A percentile compares a stretch with the other conserved stretches of the same genome.
Evolutionary conservation across 2,329 filamentous ascomycete species (phyloP).

Genomic region (Daldinia eschscholtzii): DNA sequence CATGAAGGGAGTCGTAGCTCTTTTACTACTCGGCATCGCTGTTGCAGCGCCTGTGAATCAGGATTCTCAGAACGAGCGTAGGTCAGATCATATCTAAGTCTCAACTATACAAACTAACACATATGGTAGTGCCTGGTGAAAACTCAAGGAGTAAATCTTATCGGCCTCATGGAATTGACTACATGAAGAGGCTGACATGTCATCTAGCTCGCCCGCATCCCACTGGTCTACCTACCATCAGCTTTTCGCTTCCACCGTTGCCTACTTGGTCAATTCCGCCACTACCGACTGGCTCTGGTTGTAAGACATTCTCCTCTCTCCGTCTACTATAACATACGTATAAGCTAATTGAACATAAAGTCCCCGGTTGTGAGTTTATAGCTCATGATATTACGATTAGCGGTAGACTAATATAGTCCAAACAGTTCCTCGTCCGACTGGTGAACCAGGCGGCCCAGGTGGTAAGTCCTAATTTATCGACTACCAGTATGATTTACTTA

Average conservation of each 20-base stretch:
- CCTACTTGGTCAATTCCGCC: constrained; percentile 17
- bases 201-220: constrained; percentile 24
- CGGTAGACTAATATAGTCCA: background rate
- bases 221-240: constrained; percentile 21
- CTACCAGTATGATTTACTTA: background rate
- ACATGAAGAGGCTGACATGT: background rate
- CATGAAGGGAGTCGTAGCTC: constrained; percentile 40
- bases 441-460: constrained; percentile 17
- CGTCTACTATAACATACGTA: background rate
- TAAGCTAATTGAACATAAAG: constrained; percentile 20
- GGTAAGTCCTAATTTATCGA: constrained; percentile 8
- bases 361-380: constrained; percentile 24
- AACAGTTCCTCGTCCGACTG: constrained; percentile 32
- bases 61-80: constrained; percentile 21
- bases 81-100: background rate
- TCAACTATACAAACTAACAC: constrained; percentile 8
- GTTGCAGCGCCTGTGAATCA: constrained; percentile 30
- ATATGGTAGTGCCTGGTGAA: constrained; percentile 21
- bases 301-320: constrained; percentile 15
- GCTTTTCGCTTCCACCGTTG: constrained; percentile 22
- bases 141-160: constrained; percentile 16
- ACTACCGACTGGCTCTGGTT: constrained; percentile 25
- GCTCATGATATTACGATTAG: background rate
- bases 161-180: background rate
- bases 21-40: constrained; percentile 37